A percentile compares a stretch with the other conserved stretches of the same genome.
phyloP scores from a whole-genome alignment of 2,329 filamentous ascomycete genomes.

The Blastomyces emzantsi region DNA sequence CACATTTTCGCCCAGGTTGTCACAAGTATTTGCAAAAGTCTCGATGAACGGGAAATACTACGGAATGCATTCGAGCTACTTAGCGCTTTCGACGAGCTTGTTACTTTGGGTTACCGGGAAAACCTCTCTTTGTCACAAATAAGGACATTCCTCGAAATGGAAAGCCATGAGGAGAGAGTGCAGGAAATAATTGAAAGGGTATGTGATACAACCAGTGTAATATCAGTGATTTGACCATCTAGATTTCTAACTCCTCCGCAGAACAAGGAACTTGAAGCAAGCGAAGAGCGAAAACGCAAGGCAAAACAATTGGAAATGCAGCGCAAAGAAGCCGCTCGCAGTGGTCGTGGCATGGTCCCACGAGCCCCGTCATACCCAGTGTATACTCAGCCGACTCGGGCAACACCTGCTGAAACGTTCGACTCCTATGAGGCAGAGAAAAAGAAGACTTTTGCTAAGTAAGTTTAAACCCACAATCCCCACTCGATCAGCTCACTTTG shows the following conservation, averaged over 20 bases:
- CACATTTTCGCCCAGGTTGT: slow-evolving; percentile 98
- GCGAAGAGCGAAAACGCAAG: slow-evolving; percentile 95
- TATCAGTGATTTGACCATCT: slow-evolving; percentile 18
- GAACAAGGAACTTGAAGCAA: slow-evolving; percentile 98
- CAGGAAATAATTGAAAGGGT: slow-evolving; percentile 94
- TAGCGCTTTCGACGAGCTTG: slow-evolving; percentile 93
- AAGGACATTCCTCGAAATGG: slow-evolving; percentile 99
- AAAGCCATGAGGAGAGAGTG: slow-evolving; percentile 96
- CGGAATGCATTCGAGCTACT: slow-evolving; percentile 94
- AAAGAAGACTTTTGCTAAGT: slow-evolving; percentile 83
- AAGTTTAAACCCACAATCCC: slow-evolving; percentile 25
- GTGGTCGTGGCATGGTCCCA: slow-evolving; percentile 54
- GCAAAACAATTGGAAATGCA: slow-evolving; percentile 99
- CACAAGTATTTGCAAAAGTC: slow-evolving; percentile 86
- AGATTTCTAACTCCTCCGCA: slow-evolving; percentile 34
- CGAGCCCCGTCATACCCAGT: slow-evolving; percentile 78
- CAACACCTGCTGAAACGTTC: slow-evolving; percentile 70
- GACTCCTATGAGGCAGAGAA: slow-evolving; percentile 96
- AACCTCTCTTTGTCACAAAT: slow-evolving; percentile 96
- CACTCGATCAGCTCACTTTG: not conserved
- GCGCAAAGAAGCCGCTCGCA: slow-evolving; percentile 86
- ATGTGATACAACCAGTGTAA: slow-evolving; percentile 27
- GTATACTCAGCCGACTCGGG: slow-evolving; percentile 71
- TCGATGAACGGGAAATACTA: slow-evolving; percentile 92
- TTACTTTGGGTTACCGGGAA: slow-evolving; percentile 90